A percentile compares a stretch with the other conserved stretches of the same genome.
Conservation (phyloP, 164 flowering plant species). For the Nymphaea thermarum region DNA sequence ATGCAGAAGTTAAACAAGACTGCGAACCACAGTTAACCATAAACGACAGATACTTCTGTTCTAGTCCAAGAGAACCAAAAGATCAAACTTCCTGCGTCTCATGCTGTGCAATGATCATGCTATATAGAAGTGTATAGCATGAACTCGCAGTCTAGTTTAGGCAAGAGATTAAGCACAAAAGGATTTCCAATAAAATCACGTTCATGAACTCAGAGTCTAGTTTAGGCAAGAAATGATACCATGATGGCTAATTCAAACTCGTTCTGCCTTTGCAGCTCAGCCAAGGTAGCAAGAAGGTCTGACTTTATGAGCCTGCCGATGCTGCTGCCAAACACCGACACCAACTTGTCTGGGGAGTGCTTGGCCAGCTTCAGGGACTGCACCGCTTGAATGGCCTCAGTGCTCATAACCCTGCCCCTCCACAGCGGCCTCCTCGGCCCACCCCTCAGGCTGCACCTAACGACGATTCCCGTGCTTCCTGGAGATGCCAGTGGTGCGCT, state of each 20-base stretch:
- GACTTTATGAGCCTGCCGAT: constrained; percentile 55
- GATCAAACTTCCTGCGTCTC: too few relatives aligned
- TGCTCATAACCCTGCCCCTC: constrained; percentile 52
- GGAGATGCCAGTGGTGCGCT: too few relatives aligned
- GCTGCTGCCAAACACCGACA: constrained; percentile 28
- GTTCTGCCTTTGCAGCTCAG: constrained; percentile 65
- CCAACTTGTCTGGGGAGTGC: constrained; percentile 24
- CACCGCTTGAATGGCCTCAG: constrained; percentile 72
- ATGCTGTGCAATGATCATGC: too few relatives aligned
- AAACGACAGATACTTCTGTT: too few relatives aligned
- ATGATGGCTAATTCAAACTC: constrained; percentile 48
- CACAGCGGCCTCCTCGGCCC: constrained; percentile 43
- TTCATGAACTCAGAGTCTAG: background rate
- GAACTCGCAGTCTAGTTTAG: background rate
- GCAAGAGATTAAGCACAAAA: background rate
- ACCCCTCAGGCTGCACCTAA: constrained; percentile 38
- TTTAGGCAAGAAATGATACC: constrained; percentile 11
- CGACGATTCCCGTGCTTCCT: background rate
- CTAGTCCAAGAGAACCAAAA: too few relatives aligned
- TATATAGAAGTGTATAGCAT: too few relatives aligned
- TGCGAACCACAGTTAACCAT: too few relatives aligned
- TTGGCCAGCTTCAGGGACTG: constrained; percentile 66
- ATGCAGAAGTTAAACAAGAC: too few relatives aligned
- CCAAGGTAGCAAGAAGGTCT: constrained; percentile 46
- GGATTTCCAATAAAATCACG: background rate